A percentile compares a stretch with the other conserved stretches of the same genome.
These are phyloP conservation scores for Ceratocystis variospora DNA, from an alignment of 2,329 filamentous ascomycete species.

Conservation along the genomic window DNA sequence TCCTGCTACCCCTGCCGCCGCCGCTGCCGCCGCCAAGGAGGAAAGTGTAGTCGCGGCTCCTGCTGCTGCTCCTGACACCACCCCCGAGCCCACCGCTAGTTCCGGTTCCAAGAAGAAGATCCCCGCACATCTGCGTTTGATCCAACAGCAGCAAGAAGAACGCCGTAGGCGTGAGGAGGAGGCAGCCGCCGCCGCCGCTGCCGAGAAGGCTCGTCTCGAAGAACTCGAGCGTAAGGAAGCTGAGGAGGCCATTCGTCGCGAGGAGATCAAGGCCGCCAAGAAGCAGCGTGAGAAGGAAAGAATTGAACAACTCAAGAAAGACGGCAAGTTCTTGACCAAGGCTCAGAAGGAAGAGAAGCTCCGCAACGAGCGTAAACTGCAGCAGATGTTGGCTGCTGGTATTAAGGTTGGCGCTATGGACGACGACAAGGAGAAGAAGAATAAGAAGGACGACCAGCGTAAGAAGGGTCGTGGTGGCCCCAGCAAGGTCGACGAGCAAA, in stretches of 20 bases:
- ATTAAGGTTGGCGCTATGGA: constrained; percentile 54
- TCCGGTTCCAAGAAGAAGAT: constrained; percentile 66
- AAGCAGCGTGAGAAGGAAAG: constrained; percentile 80
- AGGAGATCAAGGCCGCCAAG: constrained; percentile 62
- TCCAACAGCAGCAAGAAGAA: constrained; percentile 76
- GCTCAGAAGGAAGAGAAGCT: constrained; percentile 73
- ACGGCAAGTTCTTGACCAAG: constrained; percentile 76
- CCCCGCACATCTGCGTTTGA: constrained; percentile 53
- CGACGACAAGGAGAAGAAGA: constrained; percentile 33
- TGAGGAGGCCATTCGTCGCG: constrained; percentile 55
- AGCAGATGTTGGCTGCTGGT: constrained; percentile 72
- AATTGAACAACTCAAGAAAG: constrained; percentile 75
- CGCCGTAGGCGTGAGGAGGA: constrained; percentile 53
- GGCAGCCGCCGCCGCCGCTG: constrained; percentile 40
- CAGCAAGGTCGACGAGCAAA: constrained; percentile 52
- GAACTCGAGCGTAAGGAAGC: constrained; percentile 50
- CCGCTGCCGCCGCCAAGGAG: constrained; percentile 27
- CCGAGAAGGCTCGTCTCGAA: constrained; percentile 51
- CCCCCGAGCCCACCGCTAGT: constrained; percentile 25
- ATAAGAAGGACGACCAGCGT: constrained; percentile 77
- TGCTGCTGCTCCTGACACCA: constrained; percentile 41
- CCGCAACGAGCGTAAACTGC: constrained; percentile 61
- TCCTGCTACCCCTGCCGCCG: constrained; percentile 20
- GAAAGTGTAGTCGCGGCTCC: constrained; percentile 31
- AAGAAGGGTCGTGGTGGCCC: constrained; percentile 48